Conservation (phyloP, 75 land plant species). For the Pinus taeda region DNA sequence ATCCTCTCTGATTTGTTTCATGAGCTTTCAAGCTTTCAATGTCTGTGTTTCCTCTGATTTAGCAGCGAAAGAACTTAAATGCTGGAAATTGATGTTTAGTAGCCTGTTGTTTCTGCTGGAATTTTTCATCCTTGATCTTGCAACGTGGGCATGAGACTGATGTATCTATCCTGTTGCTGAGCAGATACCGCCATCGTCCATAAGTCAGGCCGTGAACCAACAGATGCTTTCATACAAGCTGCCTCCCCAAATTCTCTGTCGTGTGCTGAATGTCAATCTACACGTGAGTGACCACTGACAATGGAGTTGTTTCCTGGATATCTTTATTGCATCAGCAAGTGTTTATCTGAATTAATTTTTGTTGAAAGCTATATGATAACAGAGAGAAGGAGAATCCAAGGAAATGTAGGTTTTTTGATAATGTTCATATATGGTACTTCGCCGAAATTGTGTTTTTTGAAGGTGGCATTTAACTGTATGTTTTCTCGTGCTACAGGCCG, state of each 20-base stretch:
- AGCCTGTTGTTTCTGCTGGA: not conserved
- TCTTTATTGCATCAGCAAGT: not conserved
- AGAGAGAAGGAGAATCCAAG: not conserved
- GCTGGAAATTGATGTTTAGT: not conserved
- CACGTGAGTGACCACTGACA: slow-evolving; percentile 30
- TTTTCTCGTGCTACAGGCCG: slow-evolving; percentile 49
- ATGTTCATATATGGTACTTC: not conserved
- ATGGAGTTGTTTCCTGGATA: not conserved
- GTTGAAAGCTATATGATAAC: not conserved
- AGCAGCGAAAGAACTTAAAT: not conserved
- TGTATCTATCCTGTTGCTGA: not conserved
- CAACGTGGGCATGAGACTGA: not conserved
- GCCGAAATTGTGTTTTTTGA: not conserved
- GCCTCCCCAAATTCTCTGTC: slow-evolving; percentile 71
- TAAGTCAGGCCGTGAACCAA: slow-evolving; percentile 10
- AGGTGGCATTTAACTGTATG: not conserved
- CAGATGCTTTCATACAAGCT: slow-evolving; percentile 33
- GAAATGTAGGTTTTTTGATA: not conserved
- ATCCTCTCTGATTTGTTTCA: not conserved
- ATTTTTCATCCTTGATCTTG: not conserved
- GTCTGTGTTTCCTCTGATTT: not conserved
- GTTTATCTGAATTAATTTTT: not conserved
- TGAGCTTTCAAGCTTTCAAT: not conserved
- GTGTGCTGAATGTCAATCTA: slow-evolving; percentile 64
- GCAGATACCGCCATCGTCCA: slow-evolving; percentile 6